These are phyloP conservation scores for Arthrobotrys megalospora DNA, from an alignment of 2,329 filamentous ascomycete genomes.

Conservation along the genomic window DNA sequence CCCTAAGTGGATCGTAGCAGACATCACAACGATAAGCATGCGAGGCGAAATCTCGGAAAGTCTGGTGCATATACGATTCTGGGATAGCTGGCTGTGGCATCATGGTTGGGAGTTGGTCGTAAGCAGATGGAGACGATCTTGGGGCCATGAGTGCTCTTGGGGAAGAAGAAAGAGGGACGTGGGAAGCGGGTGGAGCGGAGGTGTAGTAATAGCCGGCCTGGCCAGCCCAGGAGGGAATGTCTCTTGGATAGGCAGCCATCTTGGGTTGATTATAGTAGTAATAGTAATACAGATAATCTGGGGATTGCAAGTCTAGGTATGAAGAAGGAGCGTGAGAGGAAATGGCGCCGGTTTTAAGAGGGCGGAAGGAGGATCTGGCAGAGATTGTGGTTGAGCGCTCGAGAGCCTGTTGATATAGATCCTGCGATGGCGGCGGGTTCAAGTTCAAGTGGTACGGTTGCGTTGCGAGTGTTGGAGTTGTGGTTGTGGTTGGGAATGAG, in stretches of 20 bases:
- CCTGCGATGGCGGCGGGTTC: conserved; percentile 5
- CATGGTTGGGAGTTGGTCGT: conserved; percentile 47
- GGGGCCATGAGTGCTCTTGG: conserved; percentile 45
- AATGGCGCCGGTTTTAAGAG: conserved; percentile 43
- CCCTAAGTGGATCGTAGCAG: conserved; percentile 57
- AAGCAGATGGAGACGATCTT: conserved; percentile 33
- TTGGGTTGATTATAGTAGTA: conserved; percentile 43
- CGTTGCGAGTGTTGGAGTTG: conserved; percentile 49
- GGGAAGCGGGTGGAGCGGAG: conserved; percentile 26
- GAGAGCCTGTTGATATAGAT: conserved; percentile 32
- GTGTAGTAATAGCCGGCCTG: conserved; percentile 43
- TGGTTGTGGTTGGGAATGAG: conserved; percentile 39
- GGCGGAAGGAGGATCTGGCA: conserved; percentile 4
- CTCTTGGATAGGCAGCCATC: conserved; percentile 59
- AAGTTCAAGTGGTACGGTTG: conserved; percentile 7
- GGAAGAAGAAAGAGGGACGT: conserved; percentile 42
- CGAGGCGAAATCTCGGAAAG: conserved; percentile 48
- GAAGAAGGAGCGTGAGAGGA: conserved; percentile 28
- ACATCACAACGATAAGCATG: conserved; percentile 57
- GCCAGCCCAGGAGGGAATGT: conserved; percentile 48
- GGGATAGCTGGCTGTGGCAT: conserved; percentile 38
- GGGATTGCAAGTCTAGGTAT: conserved; percentile 24
- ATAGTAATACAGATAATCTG: conserved; percentile 38
- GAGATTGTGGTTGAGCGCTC: conserved; percentile 34
- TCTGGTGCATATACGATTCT: conserved; percentile 59